Percentiles rank a stretch among this genome's conserved stretches.
phyloP scores from a whole-genome alignment of 1,284 basidiomycete species.

The Coriolopsis trogii region DNA sequence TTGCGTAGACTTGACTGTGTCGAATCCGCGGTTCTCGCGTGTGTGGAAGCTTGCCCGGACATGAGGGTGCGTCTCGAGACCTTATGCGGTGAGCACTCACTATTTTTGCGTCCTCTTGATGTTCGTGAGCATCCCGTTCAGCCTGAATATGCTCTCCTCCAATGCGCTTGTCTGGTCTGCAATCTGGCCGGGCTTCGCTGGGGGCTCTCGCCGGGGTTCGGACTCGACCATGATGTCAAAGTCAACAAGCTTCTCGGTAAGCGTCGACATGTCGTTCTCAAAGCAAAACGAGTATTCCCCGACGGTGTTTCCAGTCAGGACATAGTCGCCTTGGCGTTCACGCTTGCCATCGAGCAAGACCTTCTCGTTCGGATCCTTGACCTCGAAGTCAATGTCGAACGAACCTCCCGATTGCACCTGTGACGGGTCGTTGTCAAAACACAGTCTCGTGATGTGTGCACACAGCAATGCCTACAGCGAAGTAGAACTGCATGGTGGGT shows the following conservation, averaged over 20 bases:
- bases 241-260: constrained; percentile 90
- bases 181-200: constrained; percentile 82
- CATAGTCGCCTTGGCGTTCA: constrained; percentile 95
- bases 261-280: constrained; percentile 93
- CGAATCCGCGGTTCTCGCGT: constrained; percentile 80
- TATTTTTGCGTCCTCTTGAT: constrained; percentile 93
- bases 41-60: constrained; percentile 70
- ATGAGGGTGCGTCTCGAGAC: constrained; percentile 5
- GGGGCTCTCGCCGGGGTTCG: constrained; percentile 84
- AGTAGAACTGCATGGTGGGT: constrained; percentile 54
- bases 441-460: not conserved
- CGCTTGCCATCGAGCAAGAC: constrained; percentile 84
- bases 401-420: constrained; percentile 95
- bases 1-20: constrained; percentile 77
- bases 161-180: constrained; percentile 88
- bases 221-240: constrained; percentile 98
- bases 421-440: not conserved
- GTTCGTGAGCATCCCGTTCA: constrained; percentile 83
- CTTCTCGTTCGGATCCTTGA: constrained; percentile 89
- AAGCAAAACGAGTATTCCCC: constrained; percentile 99
- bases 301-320: constrained; percentile 91
- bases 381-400: constrained; percentile 95
- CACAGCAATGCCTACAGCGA: constrained; percentile 46
- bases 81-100: constrained; percentile 49
- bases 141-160: constrained; percentile 91